These are phyloP conservation scores for Keqinozyma sinolaborantium DNA, from an alignment of 1,139 yeast species.

Conservation along the genomic window DNA sequence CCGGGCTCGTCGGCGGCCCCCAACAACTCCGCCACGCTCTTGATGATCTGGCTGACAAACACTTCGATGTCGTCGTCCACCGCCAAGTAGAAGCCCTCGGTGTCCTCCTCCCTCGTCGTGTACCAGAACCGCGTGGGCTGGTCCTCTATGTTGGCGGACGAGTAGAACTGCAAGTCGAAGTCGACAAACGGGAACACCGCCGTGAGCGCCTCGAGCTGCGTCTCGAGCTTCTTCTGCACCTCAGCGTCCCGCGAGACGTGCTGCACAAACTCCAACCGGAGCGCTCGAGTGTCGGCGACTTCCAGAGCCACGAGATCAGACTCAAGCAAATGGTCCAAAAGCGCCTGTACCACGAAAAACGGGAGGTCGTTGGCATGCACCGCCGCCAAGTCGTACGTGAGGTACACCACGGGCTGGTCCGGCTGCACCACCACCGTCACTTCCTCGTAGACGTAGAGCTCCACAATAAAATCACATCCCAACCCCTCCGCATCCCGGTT, in stretches of 20 bases:
- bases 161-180: no score
- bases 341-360: constrained; percentile 31
- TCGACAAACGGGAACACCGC: no score
- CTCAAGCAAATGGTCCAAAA: constrained; percentile 24
- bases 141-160: no score
- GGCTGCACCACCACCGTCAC: constrained; percentile 36
- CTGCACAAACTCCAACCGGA: neutral
- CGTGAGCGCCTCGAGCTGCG: no score
- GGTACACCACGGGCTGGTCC: constrained; percentile 37
- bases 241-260: neutral
- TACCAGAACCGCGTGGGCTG: neutral
- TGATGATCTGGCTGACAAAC: neutral
- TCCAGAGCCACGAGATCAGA: constrained; percentile 7
- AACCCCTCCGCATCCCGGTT: neutral
- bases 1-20: neutral
- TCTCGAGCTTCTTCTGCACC: no score
- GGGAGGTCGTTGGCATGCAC: constrained; percentile 43
- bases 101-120: neutral
- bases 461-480: constrained; percentile 21
- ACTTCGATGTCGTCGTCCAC: neutral
- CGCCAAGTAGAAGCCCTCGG: neutral
- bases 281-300: neutral
- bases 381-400: constrained; percentile 23
- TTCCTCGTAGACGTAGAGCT: constrained; percentile 23
- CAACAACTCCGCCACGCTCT: neutral